Evolutionary conservation across 228 moss, liverwort and hornwort species (phyloP).

Genomic region (Sphagnum magellanicum): DNA sequence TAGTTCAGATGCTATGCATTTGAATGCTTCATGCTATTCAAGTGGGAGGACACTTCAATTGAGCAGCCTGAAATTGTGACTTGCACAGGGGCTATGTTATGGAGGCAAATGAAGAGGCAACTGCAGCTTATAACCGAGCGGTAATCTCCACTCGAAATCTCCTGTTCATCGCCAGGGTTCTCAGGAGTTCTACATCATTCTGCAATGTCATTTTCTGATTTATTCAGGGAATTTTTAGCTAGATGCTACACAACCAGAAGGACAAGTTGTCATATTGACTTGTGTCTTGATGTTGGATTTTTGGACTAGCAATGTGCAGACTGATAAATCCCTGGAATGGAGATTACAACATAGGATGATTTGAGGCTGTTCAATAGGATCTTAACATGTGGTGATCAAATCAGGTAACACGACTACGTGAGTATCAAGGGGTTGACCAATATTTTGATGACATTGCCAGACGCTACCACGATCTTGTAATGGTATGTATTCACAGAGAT

Average conservation of each 20-base stretch:
- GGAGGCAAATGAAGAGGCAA: slow-evolving; percentile 97
- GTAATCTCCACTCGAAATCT: slow-evolving; percentile 31
- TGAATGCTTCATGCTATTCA: neutral
- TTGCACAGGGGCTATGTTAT: slow-evolving; percentile 70
- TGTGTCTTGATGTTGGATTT: too few relatives aligned
- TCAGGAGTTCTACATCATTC: too few relatives aligned
- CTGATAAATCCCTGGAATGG: too few relatives aligned
- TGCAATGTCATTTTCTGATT: too few relatives aligned
- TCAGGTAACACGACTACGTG: slow-evolving; percentile 91
- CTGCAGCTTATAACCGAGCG: slow-evolving; percentile 97
- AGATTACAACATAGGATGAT: too few relatives aligned
- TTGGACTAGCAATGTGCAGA: too few relatives aligned
- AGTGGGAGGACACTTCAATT: neutral
- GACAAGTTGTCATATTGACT: too few relatives aligned
- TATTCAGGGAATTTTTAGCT: too few relatives aligned
- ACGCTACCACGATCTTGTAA: slow-evolving; percentile 90
- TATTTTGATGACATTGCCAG: slow-evolving; percentile 96
- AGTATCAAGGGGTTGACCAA: slow-evolving; percentile 98
- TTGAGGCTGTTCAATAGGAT: too few relatives aligned
- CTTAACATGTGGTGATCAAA: too few relatives aligned
- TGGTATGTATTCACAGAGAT: slow-evolving; percentile 33
- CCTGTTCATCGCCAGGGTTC: too few relatives aligned
- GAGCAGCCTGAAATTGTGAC: neutral
- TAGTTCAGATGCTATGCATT: neutral
- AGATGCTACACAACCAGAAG: too few relatives aligned